Conservation (phyloP, 2,329 filamentous ascomycete species). For the Mollisiaceae sp. region DNA sequence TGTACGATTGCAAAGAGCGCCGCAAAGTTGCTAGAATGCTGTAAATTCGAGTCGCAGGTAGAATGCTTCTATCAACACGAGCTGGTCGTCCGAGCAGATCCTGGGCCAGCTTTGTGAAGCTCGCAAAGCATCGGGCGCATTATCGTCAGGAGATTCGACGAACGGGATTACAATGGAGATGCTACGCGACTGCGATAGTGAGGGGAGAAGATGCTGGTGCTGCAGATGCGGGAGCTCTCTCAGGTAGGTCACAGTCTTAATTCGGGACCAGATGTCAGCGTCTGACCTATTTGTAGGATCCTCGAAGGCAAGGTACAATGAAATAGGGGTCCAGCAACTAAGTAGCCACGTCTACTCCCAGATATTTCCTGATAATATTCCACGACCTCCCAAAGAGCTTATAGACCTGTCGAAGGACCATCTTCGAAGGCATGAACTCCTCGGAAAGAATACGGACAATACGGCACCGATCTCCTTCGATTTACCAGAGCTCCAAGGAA, state of each 20-base stretch:
- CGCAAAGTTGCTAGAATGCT: conserved; percentile 29
- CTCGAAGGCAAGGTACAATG: conserved; percentile 77
- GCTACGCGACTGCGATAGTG: conserved; percentile 37
- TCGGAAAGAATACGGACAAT: conserved; percentile 87
- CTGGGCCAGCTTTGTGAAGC: conserved; percentile 54
- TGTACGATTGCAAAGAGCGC: conserved; percentile 13
- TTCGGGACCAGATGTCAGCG: not conserved
- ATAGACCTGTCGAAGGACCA: conserved; percentile 83
- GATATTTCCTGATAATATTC: conserved; percentile 69
- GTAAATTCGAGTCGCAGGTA: conserved; percentile 28
- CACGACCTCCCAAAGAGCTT: conserved; percentile 70
- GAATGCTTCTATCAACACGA: conserved; percentile 41
- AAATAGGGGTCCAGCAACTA: conserved; percentile 93
- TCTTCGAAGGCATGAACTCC: conserved; percentile 80
- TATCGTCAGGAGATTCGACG: conserved; percentile 33
- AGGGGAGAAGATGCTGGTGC: conserved; percentile 11
- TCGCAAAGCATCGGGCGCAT: conserved; percentile 55
- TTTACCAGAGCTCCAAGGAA: conserved; percentile 77
- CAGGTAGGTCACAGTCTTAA: conserved; percentile 25
- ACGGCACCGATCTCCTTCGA: conserved; percentile 81
- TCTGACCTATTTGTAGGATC: conserved; percentile 31
- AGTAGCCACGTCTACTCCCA: conserved; percentile 83
- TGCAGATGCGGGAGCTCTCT: conserved; percentile 20
- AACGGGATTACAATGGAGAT: conserved; percentile 52
- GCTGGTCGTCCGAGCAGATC: conserved; percentile 39